Percentiles rank a stretch among this genome's conserved stretches.
Conservation (phyloP, 345 rosid species). For the Acer yangbiense region DNA sequence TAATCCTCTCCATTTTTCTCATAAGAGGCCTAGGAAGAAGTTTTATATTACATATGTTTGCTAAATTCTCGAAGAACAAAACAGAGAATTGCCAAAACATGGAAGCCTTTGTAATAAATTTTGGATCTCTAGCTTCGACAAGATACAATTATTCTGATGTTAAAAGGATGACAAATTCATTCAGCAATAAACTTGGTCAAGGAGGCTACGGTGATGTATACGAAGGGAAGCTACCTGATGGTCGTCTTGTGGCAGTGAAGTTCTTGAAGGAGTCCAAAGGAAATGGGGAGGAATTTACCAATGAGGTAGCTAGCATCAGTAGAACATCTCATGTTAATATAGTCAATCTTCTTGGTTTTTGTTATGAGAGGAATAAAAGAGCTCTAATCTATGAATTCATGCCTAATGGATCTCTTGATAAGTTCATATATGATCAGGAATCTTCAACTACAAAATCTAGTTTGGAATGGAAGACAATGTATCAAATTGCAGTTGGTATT, state of each 20-base stretch:
- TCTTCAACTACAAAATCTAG: background rate
- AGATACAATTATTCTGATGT: conserved; percentile 16
- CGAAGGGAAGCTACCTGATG: conserved; percentile 30
- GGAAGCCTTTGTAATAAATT: conserved; percentile 12
- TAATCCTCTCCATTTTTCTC: background rate
- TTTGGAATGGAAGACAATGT: conserved; percentile 22
- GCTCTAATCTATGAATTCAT: conserved; percentile 36
- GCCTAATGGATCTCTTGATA: conserved; percentile 39
- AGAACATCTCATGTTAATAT: conserved; percentile 39
- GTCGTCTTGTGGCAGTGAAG: conserved; percentile 35
- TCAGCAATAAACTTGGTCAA: conserved; percentile 25
- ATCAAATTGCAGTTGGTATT: conserved; percentile 19
- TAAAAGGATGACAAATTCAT: conserved; percentile 26
- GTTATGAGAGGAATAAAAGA: conserved; percentile 27
- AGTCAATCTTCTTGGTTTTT: conserved; percentile 43
- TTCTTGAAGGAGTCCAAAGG: conserved; percentile 16
- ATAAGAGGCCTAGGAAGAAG: background rate
- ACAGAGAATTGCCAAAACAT: background rate
- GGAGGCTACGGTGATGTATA: conserved; percentile 41
- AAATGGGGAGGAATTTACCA: conserved; percentile 42
- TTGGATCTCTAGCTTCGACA: conserved; percentile 4
- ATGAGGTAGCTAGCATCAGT: conserved; percentile 46
- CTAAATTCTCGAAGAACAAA: background rate
- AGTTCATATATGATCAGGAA: background rate
- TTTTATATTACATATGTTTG: no score